phyloP scores from a whole-genome alignment of 1,284 basidiomycete species.

The Microbotryomycetes sp. region DNA sequence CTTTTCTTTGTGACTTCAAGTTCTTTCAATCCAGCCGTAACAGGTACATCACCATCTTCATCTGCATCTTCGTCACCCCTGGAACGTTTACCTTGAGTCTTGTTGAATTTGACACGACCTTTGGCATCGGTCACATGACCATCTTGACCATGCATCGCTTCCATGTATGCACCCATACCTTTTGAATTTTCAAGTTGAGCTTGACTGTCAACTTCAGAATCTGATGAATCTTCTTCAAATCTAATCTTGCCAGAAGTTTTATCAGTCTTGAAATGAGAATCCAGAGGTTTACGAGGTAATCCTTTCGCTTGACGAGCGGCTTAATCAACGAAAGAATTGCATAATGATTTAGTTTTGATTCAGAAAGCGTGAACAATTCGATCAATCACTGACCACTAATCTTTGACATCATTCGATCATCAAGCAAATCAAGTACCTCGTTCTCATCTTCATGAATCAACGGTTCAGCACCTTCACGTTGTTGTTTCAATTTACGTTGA shows the following conservation, averaged over 20 bases:
- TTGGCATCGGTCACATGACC: conserved; percentile 77
- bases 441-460: conserved; percentile 80
- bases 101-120: conserved; percentile 90
- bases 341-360: conserved; percentile 3
- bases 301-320: conserved; percentile 48
- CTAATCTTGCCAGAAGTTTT: conserved; percentile 81
- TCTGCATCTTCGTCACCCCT: conserved; percentile 54
- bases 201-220: conserved; percentile 32
- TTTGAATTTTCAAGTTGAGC: neutral
- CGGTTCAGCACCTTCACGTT: conserved; percentile 37
- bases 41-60: conserved; percentile 49
- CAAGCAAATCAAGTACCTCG: conserved; percentile 90
- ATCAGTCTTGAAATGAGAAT: conserved; percentile 74
- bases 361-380: neutral
- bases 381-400: conserved; percentile 55
- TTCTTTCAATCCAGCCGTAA: conserved; percentile 31
- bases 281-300: conserved; percentile 62
- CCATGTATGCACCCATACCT: conserved; percentile 61
- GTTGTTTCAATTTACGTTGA: conserved; percentile 35
- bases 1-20: conserved; percentile 53
- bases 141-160: conserved; percentile 73
- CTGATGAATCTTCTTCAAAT: conserved; percentile 55
- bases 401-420: conserved; percentile 64
- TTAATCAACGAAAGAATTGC: conserved; percentile 38
- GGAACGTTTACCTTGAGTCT: conserved; percentile 80